Evolutionary conservation across 2,329 filamentous ascomycete genomes (phyloP).

Genomic region (Aureobasidium sp.): DNA sequence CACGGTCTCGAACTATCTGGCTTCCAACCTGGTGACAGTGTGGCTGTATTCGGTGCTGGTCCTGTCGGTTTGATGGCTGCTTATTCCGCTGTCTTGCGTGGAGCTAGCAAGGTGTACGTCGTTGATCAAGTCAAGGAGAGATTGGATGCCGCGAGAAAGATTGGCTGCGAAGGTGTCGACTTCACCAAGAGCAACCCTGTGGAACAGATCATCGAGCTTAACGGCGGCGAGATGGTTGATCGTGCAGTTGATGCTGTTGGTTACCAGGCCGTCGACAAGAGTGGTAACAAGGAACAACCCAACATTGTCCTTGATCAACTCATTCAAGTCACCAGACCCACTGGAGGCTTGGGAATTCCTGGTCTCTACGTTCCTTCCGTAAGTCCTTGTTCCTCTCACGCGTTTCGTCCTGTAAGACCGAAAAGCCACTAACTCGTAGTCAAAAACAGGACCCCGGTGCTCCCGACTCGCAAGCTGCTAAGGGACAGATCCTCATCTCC

Average conservation of each 20-base stretch:
- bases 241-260: constrained; percentile 57
- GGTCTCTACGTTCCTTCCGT: constrained; percentile 37
- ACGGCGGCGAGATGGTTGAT: constrained; percentile 51
- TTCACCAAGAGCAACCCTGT: constrained; percentile 52
- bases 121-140: constrained; percentile 55
- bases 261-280: constrained; percentile 51
- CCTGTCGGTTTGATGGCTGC: constrained; percentile 58
- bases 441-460: constrained; percentile 47
- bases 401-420: not conserved
- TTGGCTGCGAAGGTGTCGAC: constrained; percentile 52
- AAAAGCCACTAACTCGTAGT: not conserved
- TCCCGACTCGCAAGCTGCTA: constrained; percentile 50
- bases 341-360: constrained; percentile 53
- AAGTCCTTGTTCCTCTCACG: not conserved
- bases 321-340: constrained; percentile 53
- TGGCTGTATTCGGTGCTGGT: constrained; percentile 56
- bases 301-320: constrained; percentile 56
- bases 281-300: constrained; percentile 50
- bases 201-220: constrained; percentile 50
- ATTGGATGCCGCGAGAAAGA: constrained; percentile 50
- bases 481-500: constrained; percentile 54
- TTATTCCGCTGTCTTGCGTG: constrained; percentile 52
- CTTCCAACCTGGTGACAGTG: constrained; percentile 52
- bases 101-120: constrained; percentile 52
- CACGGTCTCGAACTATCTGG: constrained; percentile 49